A percentile compares a stretch with the other conserved stretches of the same genome.
These are phyloP conservation scores for Marchantia paleacea DNA, from an alignment of 225 moss, liverwort and hornwort species.

Conservation along the genomic window DNA sequence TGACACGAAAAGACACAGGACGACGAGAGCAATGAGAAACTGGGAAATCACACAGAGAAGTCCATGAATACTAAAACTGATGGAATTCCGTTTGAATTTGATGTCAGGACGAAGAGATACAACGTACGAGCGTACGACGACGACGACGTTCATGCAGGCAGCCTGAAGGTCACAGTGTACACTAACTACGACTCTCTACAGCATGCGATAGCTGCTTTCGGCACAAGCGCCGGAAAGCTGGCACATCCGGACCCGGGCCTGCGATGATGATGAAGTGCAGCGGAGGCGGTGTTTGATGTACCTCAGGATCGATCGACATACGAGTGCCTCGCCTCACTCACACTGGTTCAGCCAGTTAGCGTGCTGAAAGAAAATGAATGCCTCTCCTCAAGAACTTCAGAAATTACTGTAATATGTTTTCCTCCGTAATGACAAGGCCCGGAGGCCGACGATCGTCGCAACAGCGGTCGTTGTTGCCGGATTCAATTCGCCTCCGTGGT, in stretches of 20 bases:
- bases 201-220: slow-evolving; percentile 1
- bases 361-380: slow-evolving; percentile 6
- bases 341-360: slow-evolving; percentile 2
- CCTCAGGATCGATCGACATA: not conserved
- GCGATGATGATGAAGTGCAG: too few species aligned
- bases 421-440: not conserved
- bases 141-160: not conserved
- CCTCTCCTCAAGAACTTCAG: slow-evolving; percentile 13
- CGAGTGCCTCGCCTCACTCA: not conserved
- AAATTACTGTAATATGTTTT: slow-evolving; percentile 10
- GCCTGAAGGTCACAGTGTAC: not conserved
- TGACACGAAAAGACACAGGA: too few species aligned
- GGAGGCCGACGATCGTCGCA: not conserved
- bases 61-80: not conserved
- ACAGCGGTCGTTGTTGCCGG: slow-evolving; percentile 12
- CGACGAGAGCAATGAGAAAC: too few species aligned
- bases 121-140: not conserved
- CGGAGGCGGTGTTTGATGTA: too few species aligned
- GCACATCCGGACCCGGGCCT: not conserved
- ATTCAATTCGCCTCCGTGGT: not conserved
- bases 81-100: not conserved
- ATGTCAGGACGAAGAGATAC: not conserved
- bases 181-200: not conserved
- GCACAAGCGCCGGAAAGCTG: not conserved
- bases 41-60: not conserved